Evolutionary conservation across 1,284 basidiomycete genomes (phyloP).

Genomic region (Coniferiporia sulphurascens): DNA sequence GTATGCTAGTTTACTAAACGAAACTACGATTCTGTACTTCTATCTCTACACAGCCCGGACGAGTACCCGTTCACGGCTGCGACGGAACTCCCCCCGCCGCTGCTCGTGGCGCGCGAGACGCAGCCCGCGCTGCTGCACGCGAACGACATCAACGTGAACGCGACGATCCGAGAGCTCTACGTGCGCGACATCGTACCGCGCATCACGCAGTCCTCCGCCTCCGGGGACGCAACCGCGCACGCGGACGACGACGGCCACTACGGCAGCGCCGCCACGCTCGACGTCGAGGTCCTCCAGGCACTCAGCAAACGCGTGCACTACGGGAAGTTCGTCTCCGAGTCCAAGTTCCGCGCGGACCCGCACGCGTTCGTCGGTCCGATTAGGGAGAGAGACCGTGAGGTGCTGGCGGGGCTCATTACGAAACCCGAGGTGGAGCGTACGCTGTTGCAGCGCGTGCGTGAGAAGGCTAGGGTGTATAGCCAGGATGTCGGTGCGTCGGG

Average conservation of each 20-base stretch:
- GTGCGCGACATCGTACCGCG: constrained; percentile 75
- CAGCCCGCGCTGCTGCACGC: constrained; percentile 80
- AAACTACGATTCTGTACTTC: neutral
- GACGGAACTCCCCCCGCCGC: constrained; percentile 73
- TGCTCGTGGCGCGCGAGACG: constrained; percentile 63
- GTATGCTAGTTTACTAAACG: neutral
- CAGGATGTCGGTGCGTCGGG: constrained; percentile 63
- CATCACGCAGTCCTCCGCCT: constrained; percentile 70
- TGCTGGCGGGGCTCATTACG: constrained; percentile 84
- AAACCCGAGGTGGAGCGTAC: constrained; percentile 93
- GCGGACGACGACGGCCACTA: constrained; percentile 93
- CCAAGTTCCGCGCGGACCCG: constrained; percentile 86
- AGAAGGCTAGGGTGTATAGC: constrained; percentile 92
- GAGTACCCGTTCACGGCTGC: constrained; percentile 87
- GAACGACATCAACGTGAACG: constrained; percentile 84
- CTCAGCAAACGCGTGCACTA: constrained; percentile 97
- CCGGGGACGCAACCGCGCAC: constrained; percentile 55
- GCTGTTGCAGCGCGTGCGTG: constrained; percentile 80
- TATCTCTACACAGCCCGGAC: constrained; percentile 67
- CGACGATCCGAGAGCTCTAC: constrained; percentile 88
- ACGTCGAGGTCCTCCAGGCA: constrained; percentile 91
- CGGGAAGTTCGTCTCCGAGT: constrained; percentile 99
- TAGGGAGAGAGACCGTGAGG: constrained; percentile 65
- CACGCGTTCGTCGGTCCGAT: constrained; percentile 91
- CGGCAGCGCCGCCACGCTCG: constrained; percentile 89